Conservation (phyloP, 202 grass and related monocot species). For the Dendrocalamus latiflorus region DNA sequence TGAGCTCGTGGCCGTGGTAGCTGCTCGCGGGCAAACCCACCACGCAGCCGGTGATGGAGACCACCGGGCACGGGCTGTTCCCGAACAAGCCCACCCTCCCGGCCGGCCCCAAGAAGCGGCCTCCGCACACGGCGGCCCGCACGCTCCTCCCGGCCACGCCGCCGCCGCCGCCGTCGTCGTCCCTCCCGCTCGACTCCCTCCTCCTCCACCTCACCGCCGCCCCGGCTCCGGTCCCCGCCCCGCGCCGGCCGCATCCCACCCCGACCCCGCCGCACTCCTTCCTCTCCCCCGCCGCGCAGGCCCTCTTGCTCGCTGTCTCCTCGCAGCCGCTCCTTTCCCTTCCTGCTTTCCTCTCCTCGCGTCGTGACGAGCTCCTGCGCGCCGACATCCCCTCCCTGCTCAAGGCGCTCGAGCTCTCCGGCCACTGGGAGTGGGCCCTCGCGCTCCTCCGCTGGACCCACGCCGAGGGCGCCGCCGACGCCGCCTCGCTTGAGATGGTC, state of each 20-base stretch:
- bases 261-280: slow-evolving; percentile 42
- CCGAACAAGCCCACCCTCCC: slow-evolving; percentile 67
- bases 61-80: slow-evolving; percentile 28
- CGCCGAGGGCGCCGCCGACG: slow-evolving; percentile 32
- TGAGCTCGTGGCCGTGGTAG: neutral
- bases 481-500: slow-evolving; percentile 59
- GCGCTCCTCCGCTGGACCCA: slow-evolving; percentile 61
- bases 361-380: slow-evolving; percentile 47
- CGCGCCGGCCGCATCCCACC: slow-evolving; percentile 18
- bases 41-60: slow-evolving; percentile 49
- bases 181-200: slow-evolving; percentile 75
- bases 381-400: slow-evolving; percentile 56
- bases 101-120: neutral
- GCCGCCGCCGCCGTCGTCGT: slow-evolving; percentile 38
- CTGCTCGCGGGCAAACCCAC: neutral
- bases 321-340: slow-evolving; percentile 37
- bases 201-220: slow-evolving; percentile 60
- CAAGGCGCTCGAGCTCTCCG: slow-evolving; percentile 67
- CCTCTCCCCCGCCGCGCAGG: slow-evolving; percentile 52
- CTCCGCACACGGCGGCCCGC: neutral
- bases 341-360: slow-evolving; percentile 36
- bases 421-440: slow-evolving; percentile 72
- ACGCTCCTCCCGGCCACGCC: slow-evolving; percentile 40
- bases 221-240: neutral
- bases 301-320: slow-evolving; percentile 39